Evolutionary conservation across 495 filamentous ascomycete genomes (phyloP), one percentile per base, ranked within the genome.

Genomic region (Lasiosphaeriaceae sp.): DNA sequence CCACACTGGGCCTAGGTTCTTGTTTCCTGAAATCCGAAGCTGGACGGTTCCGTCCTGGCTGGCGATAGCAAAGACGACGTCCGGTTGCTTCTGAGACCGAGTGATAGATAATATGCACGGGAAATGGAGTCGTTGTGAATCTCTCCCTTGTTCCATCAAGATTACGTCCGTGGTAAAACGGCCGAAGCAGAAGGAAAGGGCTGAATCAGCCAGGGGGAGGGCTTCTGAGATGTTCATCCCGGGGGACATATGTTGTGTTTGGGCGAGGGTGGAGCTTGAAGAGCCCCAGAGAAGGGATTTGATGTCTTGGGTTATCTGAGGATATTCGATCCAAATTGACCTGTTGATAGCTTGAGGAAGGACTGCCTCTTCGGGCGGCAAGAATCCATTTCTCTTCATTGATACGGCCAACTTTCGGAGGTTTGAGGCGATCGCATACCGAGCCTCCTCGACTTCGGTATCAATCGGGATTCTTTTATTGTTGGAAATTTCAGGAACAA

Each of bases 1-100:
- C 91, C 91, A 96, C 0, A 82, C 85, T 2, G 86, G 82, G 0
- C 87, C 87, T n/a, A 73, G 70, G 61, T 81, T 80, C 58, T 80
- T 86, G 60, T 86, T 83, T 20, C 80, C 72, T 55, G 87, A 87
- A 24, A 96, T 85, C 51, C 81, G 71, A n/a, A 95, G 71, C 61
- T 89, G 88, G 52, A 94, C 80, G 20, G 85, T 77, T 11, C 86
- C 84, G 61, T 86, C 86, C 71, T 94, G 90, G 69, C 84, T 93
- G 11, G 85, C 83, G 39, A 95, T 80, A 3, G 86, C 74, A 44
- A 87, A 84, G 52, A 83, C 80, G 8, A 91, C 75, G 53, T 84
- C 81, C 59, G 83, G 82, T 22, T 90, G 84, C 2, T 74, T 75
- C 37, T 82, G 82, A n/a, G 83, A 81, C 34, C 92, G 84, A 19